These are phyloP conservation scores for Gaultheria prostrata DNA, from an alignment of 148 eudicot species.

Conservation along the genomic window DNA sequence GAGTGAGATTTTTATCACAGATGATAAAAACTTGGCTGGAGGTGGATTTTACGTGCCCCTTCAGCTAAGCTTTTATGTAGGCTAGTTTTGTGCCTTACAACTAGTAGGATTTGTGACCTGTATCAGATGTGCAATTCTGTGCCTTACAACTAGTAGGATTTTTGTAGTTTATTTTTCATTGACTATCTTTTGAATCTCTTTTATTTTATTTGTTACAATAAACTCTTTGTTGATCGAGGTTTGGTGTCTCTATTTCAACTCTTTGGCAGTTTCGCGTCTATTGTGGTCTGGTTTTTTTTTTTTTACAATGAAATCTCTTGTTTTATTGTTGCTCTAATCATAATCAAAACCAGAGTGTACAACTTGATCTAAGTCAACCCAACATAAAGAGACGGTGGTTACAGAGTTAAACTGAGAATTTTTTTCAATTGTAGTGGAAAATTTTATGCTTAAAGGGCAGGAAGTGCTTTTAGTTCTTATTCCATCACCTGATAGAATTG, in stretches of 20 bases:
- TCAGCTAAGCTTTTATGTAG: not conserved
- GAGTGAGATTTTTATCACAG: not conserved
- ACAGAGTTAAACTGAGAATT: not conserved
- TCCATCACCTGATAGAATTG: conserved; percentile 11
- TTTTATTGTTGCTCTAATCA: not conserved
- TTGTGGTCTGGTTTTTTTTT: not conserved
- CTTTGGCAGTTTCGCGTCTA: not conserved
- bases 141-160: not conserved
- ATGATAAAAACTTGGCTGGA: not conserved
- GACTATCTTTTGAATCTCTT: not conserved
- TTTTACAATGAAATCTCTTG: not conserved
- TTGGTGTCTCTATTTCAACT: not conserved
- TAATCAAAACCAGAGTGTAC: not conserved
- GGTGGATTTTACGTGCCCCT: not conserved
- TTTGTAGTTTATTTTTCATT: not conserved
- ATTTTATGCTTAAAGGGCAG: not conserved
- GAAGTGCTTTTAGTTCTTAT: not conserved
- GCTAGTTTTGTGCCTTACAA: not conserved
- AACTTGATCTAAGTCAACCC: not conserved
- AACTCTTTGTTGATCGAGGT: not conserved
- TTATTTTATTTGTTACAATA: not conserved
- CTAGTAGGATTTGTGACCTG: not conserved
- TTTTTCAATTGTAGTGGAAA: too few species aligned
- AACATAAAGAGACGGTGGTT: not conserved
- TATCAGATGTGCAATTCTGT: not conserved